Conservation (phyloP, 2,329 filamentous ascomycete species). For the Botrytis porri region DNA sequence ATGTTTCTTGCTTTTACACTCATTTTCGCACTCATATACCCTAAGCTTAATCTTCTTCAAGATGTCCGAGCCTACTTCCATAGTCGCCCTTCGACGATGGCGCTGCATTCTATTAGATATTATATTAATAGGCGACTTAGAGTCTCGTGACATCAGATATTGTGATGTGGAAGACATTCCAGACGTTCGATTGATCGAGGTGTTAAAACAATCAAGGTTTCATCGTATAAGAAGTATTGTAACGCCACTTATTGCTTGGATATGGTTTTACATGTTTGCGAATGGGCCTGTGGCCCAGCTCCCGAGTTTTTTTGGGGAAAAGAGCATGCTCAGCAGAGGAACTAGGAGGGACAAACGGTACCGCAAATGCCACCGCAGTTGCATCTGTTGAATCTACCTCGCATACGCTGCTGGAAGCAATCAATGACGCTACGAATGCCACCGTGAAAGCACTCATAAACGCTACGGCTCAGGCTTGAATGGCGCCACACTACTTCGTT, state of each 20-base stretch:
- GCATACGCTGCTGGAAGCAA: background rate
- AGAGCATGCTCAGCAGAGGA: background rate
- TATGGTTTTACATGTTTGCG: background rate
- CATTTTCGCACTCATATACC: too few relatives aligned
- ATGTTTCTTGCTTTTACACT: background rate
- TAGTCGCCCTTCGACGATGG: background rate
- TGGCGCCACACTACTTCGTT: background rate
- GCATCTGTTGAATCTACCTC: background rate
- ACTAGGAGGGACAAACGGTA: too few relatives aligned
- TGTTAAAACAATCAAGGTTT: background rate
- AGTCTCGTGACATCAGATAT: background rate
- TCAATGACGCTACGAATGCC: background rate
- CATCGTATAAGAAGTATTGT: background rate
- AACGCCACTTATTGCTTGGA: background rate
- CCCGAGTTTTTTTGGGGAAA: background rate
- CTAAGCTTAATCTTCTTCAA: background rate
- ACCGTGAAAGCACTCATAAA: background rate
- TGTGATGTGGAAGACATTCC: background rate
- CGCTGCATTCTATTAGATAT: background rate
- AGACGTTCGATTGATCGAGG: background rate
- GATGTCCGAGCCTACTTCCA: background rate
- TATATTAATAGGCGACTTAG: fast-evolving
- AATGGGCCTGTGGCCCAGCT: background rate
- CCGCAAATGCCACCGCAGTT: background rate
- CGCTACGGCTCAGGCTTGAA: background rate